Evolutionary conservation across 352 stramenopile genomes (phyloP).

Genomic region (Phytopythium montanum): DNA sequence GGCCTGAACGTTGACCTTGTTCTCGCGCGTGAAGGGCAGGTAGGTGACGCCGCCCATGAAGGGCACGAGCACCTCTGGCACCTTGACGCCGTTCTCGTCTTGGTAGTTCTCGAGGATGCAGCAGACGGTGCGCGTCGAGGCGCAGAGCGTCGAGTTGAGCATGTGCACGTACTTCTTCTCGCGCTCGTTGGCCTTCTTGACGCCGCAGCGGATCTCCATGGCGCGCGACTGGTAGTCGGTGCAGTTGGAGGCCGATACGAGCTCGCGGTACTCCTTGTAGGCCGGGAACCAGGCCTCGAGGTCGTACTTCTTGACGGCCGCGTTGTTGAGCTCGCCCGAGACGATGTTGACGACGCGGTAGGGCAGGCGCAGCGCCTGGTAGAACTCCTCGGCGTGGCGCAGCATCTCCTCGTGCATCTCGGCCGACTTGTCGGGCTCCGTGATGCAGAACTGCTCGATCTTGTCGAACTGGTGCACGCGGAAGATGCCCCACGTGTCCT

Average conservation of each 20-base stretch:
- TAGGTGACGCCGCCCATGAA: slow-evolving; percentile 99
- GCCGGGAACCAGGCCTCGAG: slow-evolving; percentile 99
- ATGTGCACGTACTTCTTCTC: slow-evolving; percentile 99
- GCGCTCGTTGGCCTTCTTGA: slow-evolving; percentile 93
- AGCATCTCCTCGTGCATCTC: slow-evolving; percentile 94
- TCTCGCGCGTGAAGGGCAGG: slow-evolving; percentile 96
- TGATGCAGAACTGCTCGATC: slow-evolving; percentile 99
- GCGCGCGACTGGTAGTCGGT: slow-evolving; percentile 97
- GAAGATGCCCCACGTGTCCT: slow-evolving; percentile 99
- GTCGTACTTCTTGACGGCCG: slow-evolving; percentile 99
- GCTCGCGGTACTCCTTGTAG: slow-evolving; percentile 97
- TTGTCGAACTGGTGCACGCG: slow-evolving; percentile 99
- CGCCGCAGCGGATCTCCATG: slow-evolving; percentile 96
- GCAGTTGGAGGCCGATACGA: slow-evolving; percentile 99
- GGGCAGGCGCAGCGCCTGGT: slow-evolving; percentile 96
- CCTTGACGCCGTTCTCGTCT: slow-evolving; percentile 94
- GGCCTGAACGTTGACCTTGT: slow-evolving; percentile 89
- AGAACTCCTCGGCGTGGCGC: slow-evolving; percentile 95
- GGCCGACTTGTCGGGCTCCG: slow-evolving; percentile 90
- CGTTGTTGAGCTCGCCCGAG: slow-evolving; percentile 97
- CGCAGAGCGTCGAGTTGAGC: slow-evolving; percentile 99
- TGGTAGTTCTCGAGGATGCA: slow-evolving; percentile 99
- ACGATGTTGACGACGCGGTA: slow-evolving; percentile 99
- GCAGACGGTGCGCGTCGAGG: slow-evolving; percentile 98
- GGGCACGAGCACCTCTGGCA: slow-evolving; percentile 96